Conservation (phyloP, 2,329 filamentous ascomycete genomes). For the Curvularia sp. region DNA sequence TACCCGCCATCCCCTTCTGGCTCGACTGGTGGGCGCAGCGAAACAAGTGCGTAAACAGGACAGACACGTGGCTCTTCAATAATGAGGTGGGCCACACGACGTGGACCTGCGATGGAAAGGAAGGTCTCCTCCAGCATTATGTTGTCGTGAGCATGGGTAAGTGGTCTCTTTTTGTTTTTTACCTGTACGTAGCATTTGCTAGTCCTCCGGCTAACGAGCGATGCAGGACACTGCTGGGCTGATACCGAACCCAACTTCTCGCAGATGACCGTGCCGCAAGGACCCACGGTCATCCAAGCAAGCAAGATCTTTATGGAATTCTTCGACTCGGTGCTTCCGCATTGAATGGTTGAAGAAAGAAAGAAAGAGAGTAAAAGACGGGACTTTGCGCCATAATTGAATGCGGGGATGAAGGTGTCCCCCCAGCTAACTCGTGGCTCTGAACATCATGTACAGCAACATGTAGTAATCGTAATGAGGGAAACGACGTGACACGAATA, state of each 20-base stretch:
- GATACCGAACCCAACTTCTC: conserved; percentile 57
- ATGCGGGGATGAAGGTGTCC: not conserved
- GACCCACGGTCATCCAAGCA: conserved; percentile 55
- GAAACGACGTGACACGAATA: not conserved
- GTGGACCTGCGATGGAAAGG: conserved; percentile 53
- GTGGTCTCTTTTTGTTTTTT: conserved; percentile 5
- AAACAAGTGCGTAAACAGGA: conserved; percentile 48
- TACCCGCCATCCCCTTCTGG: conserved; percentile 56
- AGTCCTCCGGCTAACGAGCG: conserved; percentile 10
- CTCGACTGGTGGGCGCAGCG: conserved; percentile 54
- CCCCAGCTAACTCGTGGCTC: not conserved
- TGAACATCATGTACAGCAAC: not conserved
- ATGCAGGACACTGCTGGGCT: conserved; percentile 55
- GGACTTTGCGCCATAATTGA: not conserved
- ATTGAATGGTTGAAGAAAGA: not conserved
- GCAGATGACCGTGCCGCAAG: conserved; percentile 50
- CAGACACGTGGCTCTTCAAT: conserved; percentile 46
- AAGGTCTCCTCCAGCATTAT: conserved; percentile 55
- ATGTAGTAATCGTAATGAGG: not conserved
- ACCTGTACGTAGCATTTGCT: no score
- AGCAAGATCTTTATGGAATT: conserved; percentile 57
- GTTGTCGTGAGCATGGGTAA: conserved; percentile 55
- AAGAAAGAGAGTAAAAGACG: not conserved
- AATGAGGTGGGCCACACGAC: conserved; percentile 55
- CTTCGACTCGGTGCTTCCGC: conserved; percentile 43